These are phyloP conservation scores for Flaveria ramosissima DNA, from an alignment of 129 eudicot genomes.

Conservation along the genomic window DNA sequence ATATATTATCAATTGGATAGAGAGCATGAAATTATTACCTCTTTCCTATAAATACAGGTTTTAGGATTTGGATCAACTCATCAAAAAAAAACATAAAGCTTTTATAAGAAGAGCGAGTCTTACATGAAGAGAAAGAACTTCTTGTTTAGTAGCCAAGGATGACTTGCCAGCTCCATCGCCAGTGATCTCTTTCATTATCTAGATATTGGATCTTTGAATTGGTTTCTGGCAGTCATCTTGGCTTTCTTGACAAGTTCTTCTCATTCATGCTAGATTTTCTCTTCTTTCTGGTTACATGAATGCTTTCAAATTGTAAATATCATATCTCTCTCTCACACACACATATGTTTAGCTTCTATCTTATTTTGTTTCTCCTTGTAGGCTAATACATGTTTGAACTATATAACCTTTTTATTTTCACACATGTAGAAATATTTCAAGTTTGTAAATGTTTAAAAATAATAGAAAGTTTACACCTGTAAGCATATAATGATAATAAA, in stretches of 20 bases:
- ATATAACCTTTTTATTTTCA: no score
- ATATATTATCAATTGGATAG: not conserved
- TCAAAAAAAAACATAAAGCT: not conserved
- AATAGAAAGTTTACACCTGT: no score
- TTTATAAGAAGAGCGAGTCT: not conserved
- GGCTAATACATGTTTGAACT: no score
- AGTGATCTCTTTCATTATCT: not conserved
- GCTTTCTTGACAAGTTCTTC: not conserved
- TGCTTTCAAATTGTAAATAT: not conserved
- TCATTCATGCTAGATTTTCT: constrained; percentile 9
- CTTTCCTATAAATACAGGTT: not conserved
- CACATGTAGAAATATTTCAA: no score
- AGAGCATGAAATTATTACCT: not conserved
- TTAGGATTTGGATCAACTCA: not conserved
- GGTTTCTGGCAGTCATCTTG: constrained; percentile 2
- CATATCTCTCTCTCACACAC: not conserved
- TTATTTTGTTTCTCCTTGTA: no score
- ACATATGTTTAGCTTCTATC: not conserved
- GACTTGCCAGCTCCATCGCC: constrained; percentile 47
- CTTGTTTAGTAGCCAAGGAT: constrained; percentile 65
- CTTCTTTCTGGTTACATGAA: not conserved
- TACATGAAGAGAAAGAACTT: not conserved
- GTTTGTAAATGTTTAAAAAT: no score
- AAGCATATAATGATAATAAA: no score
- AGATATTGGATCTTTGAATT: not conserved